Evolutionary conservation across 2,329 filamentous ascomycete genomes (phyloP), one percentile per base, ranked within the genome.

Genomic region (Microdochium paspali): DNA sequence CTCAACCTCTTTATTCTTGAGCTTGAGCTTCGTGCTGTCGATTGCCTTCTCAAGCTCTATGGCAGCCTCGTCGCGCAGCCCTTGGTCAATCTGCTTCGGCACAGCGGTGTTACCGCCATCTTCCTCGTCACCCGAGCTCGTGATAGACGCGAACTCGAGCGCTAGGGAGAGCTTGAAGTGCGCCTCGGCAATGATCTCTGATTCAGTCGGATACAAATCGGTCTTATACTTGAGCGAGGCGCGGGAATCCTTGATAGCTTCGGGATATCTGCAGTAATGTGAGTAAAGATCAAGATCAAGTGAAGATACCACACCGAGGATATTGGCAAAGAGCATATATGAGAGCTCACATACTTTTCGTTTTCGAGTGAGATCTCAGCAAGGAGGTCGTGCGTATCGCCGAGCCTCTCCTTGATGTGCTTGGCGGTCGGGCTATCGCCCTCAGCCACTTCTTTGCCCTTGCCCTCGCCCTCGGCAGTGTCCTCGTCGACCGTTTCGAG

Each of bases 351-450:
- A 50, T 68, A 82, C 71, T 86, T 84, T 68, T 97, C 93, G 56
- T 93, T 95, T 69, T 98, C 93, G 24, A 98, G 74, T n/a, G 87
- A 94, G 52, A 98, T 96, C 67, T 98, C 93, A 10, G 90, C 87
- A 52, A 97, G 85, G 48, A 95, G 78, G 62, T 96, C 90, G 63
- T 96, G 89, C 9, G 89, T 95, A 61, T 98, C 93, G 51, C 89
- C 89, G 28, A 97, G 77, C 48, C 89, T 82, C 66, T 95, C 88
- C 66, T 90, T 90, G 60, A 90, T 73, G 51, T 86, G 80, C 53
- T 75, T 68, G 40, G 72, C 54, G 2, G 62, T 56, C 35, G 68
- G 66, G 7, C 65, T 66, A 46, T 73, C 69, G 21, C 62, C 62
- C 30, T 66, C 59, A 15, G 61, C 61, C 30, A 59, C 61, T 49